Percentiles rank a stretch among this genome's conserved stretches.
Evolutionary conservation across 225 moss, liverwort and hornwort genomes (phyloP).

Genomic region (Climacium dendroides): DNA sequence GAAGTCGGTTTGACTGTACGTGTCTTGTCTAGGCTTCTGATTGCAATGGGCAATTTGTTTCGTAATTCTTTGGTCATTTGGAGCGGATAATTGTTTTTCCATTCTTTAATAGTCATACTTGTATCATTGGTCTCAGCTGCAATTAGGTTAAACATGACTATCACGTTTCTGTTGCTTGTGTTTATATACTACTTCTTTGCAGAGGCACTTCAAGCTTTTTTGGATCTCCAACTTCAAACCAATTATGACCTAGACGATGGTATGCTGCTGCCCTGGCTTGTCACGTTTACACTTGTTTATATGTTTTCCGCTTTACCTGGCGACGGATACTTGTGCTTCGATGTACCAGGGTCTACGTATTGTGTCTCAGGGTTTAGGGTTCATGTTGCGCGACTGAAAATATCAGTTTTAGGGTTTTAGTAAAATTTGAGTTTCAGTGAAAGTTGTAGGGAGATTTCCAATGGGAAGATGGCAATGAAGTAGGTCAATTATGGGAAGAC

Average conservation of each 20-base stretch:
- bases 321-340: neutral
- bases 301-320: neutral
- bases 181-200: neutral
- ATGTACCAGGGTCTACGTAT: neutral
- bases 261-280: neutral
- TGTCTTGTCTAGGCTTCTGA: neutral
- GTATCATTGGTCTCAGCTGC: neutral
- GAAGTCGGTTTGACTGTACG: neutral
- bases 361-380: neutral
- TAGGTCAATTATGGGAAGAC: neutral
- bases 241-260: constrained; percentile 36
- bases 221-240: constrained; percentile 46
- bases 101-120: neutral
- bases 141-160: neutral
- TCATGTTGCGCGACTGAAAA: neutral
- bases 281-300: neutral
- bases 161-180: neutral
- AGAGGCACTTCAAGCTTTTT: constrained; percentile 42
- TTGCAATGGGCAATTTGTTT: neutral
- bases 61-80: neutral
- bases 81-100: neutral
- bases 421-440: neutral
- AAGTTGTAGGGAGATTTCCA: too few species aligned
- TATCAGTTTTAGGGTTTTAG: neutral
- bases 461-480: neutral